Evolutionary conservation across 2,329 filamentous ascomycete genomes (phyloP).

Genomic region (Claviceps maximensis): DNA sequence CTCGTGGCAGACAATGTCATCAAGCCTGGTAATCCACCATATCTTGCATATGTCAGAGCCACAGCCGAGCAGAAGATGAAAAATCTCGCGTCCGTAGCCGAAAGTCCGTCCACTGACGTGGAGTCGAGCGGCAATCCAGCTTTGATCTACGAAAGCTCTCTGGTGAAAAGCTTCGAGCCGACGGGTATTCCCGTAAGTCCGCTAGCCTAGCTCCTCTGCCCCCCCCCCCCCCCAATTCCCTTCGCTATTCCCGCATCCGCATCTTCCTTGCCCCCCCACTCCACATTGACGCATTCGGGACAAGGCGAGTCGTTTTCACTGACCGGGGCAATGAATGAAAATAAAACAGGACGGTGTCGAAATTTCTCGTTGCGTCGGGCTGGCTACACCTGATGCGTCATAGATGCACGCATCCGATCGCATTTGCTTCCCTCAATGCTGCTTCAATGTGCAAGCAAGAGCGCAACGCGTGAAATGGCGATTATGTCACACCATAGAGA

Average conservation of each 20-base stretch:
- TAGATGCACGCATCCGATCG: neutral
- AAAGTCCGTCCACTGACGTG: neutral
- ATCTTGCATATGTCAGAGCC: slow-evolving; percentile 56
- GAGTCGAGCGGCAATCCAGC: slow-evolving; percentile 43
- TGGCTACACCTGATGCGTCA: slow-evolving; percentile 1
- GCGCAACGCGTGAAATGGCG: neutral
- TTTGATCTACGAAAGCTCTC: slow-evolving; percentile 50
- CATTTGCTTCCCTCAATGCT: neutral
- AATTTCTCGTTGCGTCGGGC: slow-evolving; percentile 39
- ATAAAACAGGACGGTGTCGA: slow-evolving; percentile 48
- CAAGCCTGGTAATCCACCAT: slow-evolving; percentile 57
- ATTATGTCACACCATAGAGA: neutral
- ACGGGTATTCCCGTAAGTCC: slow-evolving; percentile 48
- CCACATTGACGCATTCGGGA: neutral
- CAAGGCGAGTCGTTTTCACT: neutral
- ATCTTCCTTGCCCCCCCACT: neutral
- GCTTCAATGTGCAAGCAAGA: neutral
- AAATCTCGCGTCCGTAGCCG: slow-evolving; percentile 36
- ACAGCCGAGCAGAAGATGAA: slow-evolving; percentile 50
- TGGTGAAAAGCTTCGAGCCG: slow-evolving; percentile 54
- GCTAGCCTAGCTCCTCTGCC: neutral
- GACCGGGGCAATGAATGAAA: neutral
- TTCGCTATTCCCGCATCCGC: neutral
- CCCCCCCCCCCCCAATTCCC: neutral
- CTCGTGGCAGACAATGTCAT: slow-evolving; percentile 59